A percentile compares a stretch with the other conserved stretches of the same genome.
Evolutionary conservation across 129 eudicot genomes (phyloP).

Genomic region (Saussurea involucrata): DNA sequence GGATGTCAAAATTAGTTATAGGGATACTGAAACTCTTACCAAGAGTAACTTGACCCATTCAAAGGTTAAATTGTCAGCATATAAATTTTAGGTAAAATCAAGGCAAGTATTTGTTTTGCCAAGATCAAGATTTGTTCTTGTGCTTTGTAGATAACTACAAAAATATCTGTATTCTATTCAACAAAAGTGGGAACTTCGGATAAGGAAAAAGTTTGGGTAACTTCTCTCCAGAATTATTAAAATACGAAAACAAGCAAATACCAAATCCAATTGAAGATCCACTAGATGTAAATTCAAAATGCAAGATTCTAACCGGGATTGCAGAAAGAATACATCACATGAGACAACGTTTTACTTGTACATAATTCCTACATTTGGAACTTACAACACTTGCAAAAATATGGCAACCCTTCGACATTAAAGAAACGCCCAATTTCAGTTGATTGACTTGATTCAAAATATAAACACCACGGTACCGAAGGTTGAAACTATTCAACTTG

Average conservation of each 20-base stretch:
- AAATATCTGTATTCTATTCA: neutral
- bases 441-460: neutral
- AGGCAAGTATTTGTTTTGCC: neutral
- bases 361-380: neutral
- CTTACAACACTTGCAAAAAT: neutral
- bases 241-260: neutral
- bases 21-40: neutral
- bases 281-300: neutral
- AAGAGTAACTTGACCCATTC: neutral
- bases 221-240: neutral
- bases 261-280: neutral
- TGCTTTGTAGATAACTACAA: neutral
- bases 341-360: neutral
- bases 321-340: neutral
- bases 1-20: neutral
- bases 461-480: neutral
- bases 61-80: neutral
- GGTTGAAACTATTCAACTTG: neutral
- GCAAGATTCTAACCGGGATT: neutral
- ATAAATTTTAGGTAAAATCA: neutral
- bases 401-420: neutral
- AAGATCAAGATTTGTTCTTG: conserved; percentile 3
- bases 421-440: conserved; percentile 3
- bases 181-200: neutral
- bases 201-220: neutral